Percentiles rank a stretch among this genome's conserved stretches.
These are phyloP conservation scores for Daedalea quercina DNA, from an alignment of 768 basidiomycete species.

Conservation along the genomic window DNA sequence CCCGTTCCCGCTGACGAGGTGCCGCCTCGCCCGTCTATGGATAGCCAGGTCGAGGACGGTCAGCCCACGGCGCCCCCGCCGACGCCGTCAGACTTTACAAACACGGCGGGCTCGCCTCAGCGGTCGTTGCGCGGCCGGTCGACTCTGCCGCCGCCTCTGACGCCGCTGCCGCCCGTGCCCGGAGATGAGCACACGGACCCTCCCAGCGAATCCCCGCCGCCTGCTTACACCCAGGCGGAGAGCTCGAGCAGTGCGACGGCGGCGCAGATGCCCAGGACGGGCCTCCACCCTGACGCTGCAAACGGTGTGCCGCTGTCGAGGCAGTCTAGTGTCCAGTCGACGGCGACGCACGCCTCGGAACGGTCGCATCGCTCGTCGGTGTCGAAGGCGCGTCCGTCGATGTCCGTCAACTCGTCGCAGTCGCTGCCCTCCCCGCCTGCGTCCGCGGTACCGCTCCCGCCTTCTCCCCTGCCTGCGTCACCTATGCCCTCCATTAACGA, in stretches of 20 bases:
- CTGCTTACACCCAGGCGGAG: neutral
- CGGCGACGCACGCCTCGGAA: conserved; percentile 5
- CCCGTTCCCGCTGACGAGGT: neutral
- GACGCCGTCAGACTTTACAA: neutral
- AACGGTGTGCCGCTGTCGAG: neutral
- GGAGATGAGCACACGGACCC: conserved; percentile 4
- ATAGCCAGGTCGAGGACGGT: neutral
- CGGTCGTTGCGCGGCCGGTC: neutral
- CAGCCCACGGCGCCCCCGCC: neutral
- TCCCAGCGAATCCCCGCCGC: conserved; percentile 7
- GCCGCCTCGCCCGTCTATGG: neutral
- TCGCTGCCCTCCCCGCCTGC: neutral
- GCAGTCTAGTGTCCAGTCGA: neutral
- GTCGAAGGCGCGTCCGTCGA: neutral
- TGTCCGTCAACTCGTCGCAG: neutral
- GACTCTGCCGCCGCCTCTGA: neutral
- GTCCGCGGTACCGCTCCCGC: conserved; percentile 7
- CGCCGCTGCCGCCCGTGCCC: neutral
- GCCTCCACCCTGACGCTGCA: neutral
- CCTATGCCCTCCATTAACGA: conserved; percentile 13
- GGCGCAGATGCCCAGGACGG: neutral
- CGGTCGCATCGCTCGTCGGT: conserved; percentile 5
- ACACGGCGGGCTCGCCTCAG: neutral
- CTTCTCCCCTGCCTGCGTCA: conserved; percentile 4
- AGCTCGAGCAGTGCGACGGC: neutral